Evolutionary conservation across 352 stramenopile genomes (phyloP).

Genomic region (Lagenidium sp.): DNA sequence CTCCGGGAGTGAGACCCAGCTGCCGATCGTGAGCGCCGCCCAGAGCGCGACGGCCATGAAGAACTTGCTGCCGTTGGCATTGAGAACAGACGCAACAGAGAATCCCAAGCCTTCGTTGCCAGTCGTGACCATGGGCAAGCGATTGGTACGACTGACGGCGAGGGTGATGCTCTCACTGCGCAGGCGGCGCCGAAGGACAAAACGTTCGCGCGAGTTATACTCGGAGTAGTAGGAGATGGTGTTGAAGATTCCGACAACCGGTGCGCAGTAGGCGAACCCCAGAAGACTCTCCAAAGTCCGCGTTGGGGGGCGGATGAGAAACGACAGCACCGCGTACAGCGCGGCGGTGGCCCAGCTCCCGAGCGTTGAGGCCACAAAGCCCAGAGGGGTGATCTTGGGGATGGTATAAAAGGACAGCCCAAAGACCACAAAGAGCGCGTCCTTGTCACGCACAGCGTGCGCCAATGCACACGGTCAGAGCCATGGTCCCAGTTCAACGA

Average conservation of each 20-base stretch:
- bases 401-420: slow-evolving; percentile 82
- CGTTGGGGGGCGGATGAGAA: slow-evolving; percentile 38
- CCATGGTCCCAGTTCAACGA: too few relatives aligned
- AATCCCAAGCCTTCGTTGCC: not conserved
- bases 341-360: slow-evolving; percentile 58
- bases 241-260: slow-evolving; percentile 77
- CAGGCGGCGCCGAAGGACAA: slow-evolving; percentile 54
- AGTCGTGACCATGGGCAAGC: slow-evolving; percentile 5
- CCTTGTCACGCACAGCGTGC: too few relatives aligned
- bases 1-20: slow-evolving; percentile 71
- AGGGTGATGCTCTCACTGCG: slow-evolving; percentile 74
- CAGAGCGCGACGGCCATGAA: slow-evolving; percentile 56
- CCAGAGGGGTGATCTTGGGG: slow-evolving; percentile 73
- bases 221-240: slow-evolving; percentile 83
- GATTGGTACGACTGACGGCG: slow-evolving; percentile 53
- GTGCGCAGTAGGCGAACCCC: slow-evolving; percentile 56
- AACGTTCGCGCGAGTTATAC: slow-evolving; percentile 75
- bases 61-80: slow-evolving; percentile 48
- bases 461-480: too few relatives aligned
- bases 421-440: slow-evolving; percentile 78
- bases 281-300: slow-evolving; percentile 40
- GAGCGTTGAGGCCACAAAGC: slow-evolving; percentile 64
- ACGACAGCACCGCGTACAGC: slow-evolving; percentile 42
- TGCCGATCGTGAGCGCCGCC: slow-evolving; percentile 60
- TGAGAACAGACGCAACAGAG: slow-evolving; percentile 11